Base-by-base conservation (phyloP, 495 filamentous ascomycete genomes). In the Penicillium angulare region DNA sequence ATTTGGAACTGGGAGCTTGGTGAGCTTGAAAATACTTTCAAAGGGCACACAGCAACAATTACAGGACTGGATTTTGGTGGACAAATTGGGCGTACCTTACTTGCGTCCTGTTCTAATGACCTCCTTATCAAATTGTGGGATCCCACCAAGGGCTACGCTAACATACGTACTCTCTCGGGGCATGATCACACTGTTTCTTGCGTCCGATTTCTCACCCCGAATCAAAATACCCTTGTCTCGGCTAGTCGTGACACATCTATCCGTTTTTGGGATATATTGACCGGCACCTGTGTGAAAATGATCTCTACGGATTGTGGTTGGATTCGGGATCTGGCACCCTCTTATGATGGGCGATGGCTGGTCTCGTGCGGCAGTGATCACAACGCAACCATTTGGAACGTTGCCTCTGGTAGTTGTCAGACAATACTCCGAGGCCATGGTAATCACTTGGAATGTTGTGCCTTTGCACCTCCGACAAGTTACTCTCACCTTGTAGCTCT, bases 1-100 rank as follows among this genome's bases (percentile, higher is more conserved):
- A 89, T 97, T 39, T 97, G 92, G 92, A 92, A 96, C 62, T 96
- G 89, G 88, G 92, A 97, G 60, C 74, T 93, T 13, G 92, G 92
- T 15, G 90, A 96, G 64, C 75, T 96, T 7, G 92, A 96, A 63
- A 71, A 85, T 22, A 96, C 92, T 0, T 76, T 96, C 24, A 96
- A 96, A 61, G 90, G 90, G 0, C 92, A 97, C 63, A 95, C 88
- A 2, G 90, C 88, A 62, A 80, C 87, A 3, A 89, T 97, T 2
- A 63, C 92, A 15, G 90, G 91, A 59, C 80, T 95, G 39, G 92
- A 96, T 59, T 97, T 86, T 68, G 91, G 92, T 12, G 92, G 91
- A 0, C 90, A 89, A 0, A 77, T 86, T 51, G 87, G 86, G 24
- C 85, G 85, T 17, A 89, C 85, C 6, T 77, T 96, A 23, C 79